Evolutionary conservation across 2,329 filamentous ascomycete genomes (phyloP).

Genomic region (Chaetothyriales sp.): DNA sequence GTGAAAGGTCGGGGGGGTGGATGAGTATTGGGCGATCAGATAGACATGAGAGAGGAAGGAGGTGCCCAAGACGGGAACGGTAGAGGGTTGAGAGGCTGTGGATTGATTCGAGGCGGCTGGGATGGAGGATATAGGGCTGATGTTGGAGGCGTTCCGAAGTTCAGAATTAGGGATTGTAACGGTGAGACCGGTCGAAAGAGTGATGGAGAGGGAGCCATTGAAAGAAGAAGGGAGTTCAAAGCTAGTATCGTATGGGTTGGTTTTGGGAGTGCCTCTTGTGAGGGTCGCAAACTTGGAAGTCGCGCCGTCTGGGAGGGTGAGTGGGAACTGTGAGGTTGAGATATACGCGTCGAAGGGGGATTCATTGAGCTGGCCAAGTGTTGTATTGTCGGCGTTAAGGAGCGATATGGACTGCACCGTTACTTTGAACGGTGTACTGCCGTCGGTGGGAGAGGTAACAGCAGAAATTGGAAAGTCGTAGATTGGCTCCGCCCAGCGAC

Average conservation of each 20-base stretch:
- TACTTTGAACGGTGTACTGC: slow-evolving; percentile 26
- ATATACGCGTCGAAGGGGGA: slow-evolving; percentile 29
- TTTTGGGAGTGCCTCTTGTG: slow-evolving; percentile 19
- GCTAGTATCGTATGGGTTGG: slow-evolving; percentile 14
- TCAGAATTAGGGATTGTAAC: slow-evolving; percentile 27
- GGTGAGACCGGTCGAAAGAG: slow-evolving; percentile 27
- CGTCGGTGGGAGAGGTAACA: slow-evolving; percentile 19
- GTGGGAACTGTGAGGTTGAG: slow-evolving; percentile 30
- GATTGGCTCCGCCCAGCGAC: slow-evolving; percentile 26
- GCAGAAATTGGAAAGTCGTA: slow-evolving; percentile 15
- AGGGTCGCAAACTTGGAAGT: slow-evolving; percentile 28
- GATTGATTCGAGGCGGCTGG: slow-evolving; percentile 20
- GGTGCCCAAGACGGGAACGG: slow-evolving; percentile 22
- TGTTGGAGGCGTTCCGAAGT: slow-evolving; percentile 23
- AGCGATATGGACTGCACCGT: slow-evolving; percentile 29
- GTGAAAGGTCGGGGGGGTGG: slow-evolving; percentile 23
- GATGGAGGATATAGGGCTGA: slow-evolving; percentile 16
- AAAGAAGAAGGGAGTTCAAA: slow-evolving; percentile 26
- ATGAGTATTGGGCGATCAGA: slow-evolving; percentile 32
- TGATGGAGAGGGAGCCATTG: slow-evolving; percentile 28
- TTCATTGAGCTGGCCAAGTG: slow-evolving; percentile 19
- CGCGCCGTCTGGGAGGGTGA: slow-evolving; percentile 28
- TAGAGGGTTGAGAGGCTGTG: slow-evolving; percentile 8
- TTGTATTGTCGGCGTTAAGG: slow-evolving; percentile 17
- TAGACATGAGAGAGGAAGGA: slow-evolving; percentile 32